Evolutionary conservation across 176 grass and related monocot genomes (phyloP).

Genomic region (Rhynchospora breviuscula): DNA sequence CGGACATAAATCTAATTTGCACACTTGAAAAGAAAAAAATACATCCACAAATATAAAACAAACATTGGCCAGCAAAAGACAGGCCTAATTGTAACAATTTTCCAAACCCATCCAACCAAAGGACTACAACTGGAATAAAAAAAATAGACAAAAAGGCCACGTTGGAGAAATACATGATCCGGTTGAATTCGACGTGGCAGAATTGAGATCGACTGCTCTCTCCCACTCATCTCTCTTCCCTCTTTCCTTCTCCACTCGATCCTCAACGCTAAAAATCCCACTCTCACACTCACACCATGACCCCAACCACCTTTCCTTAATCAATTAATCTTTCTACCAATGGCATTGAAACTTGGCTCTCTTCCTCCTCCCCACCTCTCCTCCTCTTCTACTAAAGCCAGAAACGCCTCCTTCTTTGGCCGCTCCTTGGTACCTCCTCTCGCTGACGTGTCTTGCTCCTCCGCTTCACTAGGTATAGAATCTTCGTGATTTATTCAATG

Average conservation of each 20-base stretch:
- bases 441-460: conserved; percentile 4
- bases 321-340: not conserved
- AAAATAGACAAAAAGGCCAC: not conserved
- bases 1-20: not conserved
- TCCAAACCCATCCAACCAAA: not conserved
- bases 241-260: conserved; percentile 20
- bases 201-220: conserved; percentile 55
- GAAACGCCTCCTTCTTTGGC: conserved; percentile 25
- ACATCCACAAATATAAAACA: not conserved
- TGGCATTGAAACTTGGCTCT: conserved; percentile 56
- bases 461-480: conserved; percentile 24
- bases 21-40: no score
- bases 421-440: conserved; percentile 20
- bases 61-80: not conserved
- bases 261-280: not conserved
- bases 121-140: not conserved
- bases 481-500: not conserved
- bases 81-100: not conserved
- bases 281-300: not conserved
- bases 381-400: conserved; percentile 25
- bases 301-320: not conserved
- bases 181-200: conserved; percentile 53
- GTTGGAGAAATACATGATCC: conserved; percentile 26
- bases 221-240: conserved; percentile 33
- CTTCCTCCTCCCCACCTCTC: conserved; percentile 45